A percentile compares a stretch with the other conserved stretches of the same genome.
phyloP scores from a whole-genome alignment of 1,139 yeast species.

The Nakaseomyces sp. region DNA sequence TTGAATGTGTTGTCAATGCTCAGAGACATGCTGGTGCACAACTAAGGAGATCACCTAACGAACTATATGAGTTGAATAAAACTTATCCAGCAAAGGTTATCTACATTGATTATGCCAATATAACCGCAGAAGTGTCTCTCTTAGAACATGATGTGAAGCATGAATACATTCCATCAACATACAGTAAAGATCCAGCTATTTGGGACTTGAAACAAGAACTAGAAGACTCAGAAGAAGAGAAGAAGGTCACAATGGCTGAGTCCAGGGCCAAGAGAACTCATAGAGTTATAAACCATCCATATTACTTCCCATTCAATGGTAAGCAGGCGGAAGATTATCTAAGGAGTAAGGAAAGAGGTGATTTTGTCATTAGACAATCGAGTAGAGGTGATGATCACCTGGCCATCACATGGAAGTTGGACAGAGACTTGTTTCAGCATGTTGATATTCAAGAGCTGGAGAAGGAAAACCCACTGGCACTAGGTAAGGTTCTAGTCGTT shows the following conservation, averaged over 20 bases:
- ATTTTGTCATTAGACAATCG: conserved; percentile 89
- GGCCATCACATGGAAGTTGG: conserved; percentile 95
- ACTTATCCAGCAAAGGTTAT: conserved; percentile 78
- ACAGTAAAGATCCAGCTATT: conserved; percentile 50
- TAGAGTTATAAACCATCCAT: conserved; percentile 84
- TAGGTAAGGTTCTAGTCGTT: conserved; percentile 55
- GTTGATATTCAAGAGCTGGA: conserved; percentile 73
- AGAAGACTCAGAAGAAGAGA: conserved; percentile 51
- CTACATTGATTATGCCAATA: conserved; percentile 59
- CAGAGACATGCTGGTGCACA: conserved; percentile 56
- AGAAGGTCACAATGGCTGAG: conserved; percentile 43
- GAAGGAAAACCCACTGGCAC: conserved; percentile 51
- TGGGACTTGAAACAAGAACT: conserved; percentile 84
- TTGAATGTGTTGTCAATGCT: conserved; percentile 62
- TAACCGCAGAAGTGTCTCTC: conserved; percentile 67
- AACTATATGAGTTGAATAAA: conserved; percentile 55
- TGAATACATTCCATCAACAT: conserved; percentile 42
- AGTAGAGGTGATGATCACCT: conserved; percentile 81
- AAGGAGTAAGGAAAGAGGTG: conserved; percentile 86
- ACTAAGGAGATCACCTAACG: conserved; percentile 36
- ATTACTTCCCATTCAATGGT: conserved; percentile 74
- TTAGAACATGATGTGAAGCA: conserved; percentile 55
- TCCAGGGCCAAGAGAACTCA: conserved; percentile 47
- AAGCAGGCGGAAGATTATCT: conserved; percentile 88
- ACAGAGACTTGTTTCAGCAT: conserved; percentile 84